Evolutionary conservation across 495 filamentous ascomycete species (phyloP).

Genomic region (Trypethelium eluteriae): DNA sequence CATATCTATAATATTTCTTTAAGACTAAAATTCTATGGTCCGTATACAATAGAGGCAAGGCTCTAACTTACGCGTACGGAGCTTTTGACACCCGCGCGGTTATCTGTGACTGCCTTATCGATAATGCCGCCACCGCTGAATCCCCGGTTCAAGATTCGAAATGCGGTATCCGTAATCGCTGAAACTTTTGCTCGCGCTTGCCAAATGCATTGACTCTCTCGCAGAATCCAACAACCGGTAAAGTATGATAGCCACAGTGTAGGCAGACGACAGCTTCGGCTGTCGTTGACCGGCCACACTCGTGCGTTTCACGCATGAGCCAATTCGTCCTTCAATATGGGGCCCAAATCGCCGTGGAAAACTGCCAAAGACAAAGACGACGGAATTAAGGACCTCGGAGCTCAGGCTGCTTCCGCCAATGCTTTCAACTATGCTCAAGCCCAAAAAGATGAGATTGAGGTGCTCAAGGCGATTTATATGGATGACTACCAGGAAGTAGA

Average conservation of each 20-base stretch:
- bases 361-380: slow-evolving; percentile 17
- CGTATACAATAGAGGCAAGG: too few species aligned
- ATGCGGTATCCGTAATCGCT: too few species aligned
- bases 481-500: slow-evolving; percentile 78
- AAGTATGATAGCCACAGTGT: slow-evolving; percentile 28
- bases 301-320: background rate
- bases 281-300: slow-evolving; percentile 21
- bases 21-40: too few species aligned
- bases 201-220: background rate
- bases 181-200: too few species aligned
- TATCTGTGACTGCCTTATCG: too few species aligned
- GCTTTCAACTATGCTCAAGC: slow-evolving; percentile 62
- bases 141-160: too few species aligned
- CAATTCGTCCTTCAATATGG: slow-evolving; percentile 25
- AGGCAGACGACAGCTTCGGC: slow-evolving; percentile 35
- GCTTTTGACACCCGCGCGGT: too few species aligned
- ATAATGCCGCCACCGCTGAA: too few species aligned
- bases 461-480: slow-evolving; percentile 79
- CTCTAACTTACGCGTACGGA: too few species aligned
- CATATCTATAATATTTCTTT: too few species aligned
- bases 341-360: slow-evolving; percentile 33
- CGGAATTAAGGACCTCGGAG: slow-evolving; percentile 14
- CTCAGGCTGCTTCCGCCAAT: slow-evolving; percentile 12
- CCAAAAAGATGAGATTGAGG: slow-evolving; percentile 83
- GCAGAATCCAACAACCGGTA: background rate